Percentiles rank a stretch among this genome's conserved stretches.
Evolutionary conservation across 2,329 filamentous ascomycete genomes (phyloP).

Genomic region (Colletotrichum sp.): DNA sequence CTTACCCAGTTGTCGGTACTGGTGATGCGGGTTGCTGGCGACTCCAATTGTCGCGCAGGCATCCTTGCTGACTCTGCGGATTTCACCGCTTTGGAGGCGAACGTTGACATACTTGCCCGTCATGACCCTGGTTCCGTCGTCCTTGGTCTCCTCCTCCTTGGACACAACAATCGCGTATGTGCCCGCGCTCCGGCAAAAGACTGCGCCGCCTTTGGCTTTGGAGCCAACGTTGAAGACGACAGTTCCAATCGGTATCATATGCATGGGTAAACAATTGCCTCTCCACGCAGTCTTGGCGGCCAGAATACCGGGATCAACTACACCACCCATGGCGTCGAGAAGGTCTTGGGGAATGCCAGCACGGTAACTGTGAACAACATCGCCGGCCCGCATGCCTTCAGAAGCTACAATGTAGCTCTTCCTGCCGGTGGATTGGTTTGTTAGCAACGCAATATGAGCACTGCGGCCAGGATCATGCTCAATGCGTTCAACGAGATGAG

Average conservation of each 20-base stretch:
- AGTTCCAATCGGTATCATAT: constrained; percentile 96
- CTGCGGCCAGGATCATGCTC: constrained; percentile 95
- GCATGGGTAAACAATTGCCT: constrained; percentile 92
- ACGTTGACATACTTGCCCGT: constrained; percentile 82
- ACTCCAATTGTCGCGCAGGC: constrained; percentile 95
- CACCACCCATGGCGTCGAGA: constrained; percentile 89
- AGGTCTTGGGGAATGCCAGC: constrained; percentile 87
- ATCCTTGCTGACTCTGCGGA: constrained; percentile 86
- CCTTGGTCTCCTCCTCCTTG: constrained; percentile 79
- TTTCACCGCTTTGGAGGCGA: constrained; percentile 88
- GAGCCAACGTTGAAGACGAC: constrained; percentile 90
- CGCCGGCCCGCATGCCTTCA: constrained; percentile 90
- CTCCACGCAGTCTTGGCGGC: constrained; percentile 93
- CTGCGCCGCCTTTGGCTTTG: constrained; percentile 73
- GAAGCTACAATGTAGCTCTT: constrained; percentile 95
- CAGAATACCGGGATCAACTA: constrained; percentile 92
- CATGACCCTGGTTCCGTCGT: constrained; percentile 64
- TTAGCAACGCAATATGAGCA: constrained; percentile 90
- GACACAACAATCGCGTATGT: constrained; percentile 89
- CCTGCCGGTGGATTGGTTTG: constrained; percentile 72
- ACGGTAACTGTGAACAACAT: constrained; percentile 90
- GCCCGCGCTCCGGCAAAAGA: constrained; percentile 94
- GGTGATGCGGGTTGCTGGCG: constrained; percentile 90
- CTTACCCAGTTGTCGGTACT: constrained; percentile 92
- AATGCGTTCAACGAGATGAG: constrained; percentile 89